Conservation (phyloP, 1,139 yeast genomes). For the Kodamaea fungicola region DNA sequence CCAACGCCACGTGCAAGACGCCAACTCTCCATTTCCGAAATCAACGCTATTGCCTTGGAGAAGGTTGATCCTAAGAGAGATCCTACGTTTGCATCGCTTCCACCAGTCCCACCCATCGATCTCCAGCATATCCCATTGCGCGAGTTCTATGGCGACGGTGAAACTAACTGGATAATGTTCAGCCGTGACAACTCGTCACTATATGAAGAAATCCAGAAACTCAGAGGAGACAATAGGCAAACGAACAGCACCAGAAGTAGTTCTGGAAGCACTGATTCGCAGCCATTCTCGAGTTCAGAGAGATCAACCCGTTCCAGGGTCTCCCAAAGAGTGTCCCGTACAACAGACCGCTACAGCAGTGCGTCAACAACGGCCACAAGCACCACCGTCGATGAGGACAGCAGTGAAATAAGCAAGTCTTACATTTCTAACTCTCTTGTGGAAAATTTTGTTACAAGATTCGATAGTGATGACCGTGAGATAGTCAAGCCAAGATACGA, state of each 20-base stretch:
- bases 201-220: constrained; percentile 19
- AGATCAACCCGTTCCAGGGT: not conserved
- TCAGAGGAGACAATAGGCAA: constrained; percentile 10
- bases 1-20: not conserved
- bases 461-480: constrained; percentile 6
- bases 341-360: not conserved
- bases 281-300: not conserved
- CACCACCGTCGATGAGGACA: constrained; percentile 3
- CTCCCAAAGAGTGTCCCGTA: constrained; percentile 2
- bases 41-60: constrained; percentile 4
- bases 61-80: constrained; percentile 2
- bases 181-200: constrained; percentile 25
- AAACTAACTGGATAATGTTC: constrained; percentile 35
- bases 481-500: not conserved
- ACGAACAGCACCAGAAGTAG: not conserved
- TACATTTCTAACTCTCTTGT: constrained; percentile 5
- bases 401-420: constrained; percentile 3
- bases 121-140: constrained; percentile 15
- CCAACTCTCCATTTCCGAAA: not conserved
- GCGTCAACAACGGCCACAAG: constrained; percentile 4
- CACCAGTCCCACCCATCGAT: constrained; percentile 9
- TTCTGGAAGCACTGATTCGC: constrained; percentile 1
- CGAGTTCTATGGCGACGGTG: constrained; percentile 28
- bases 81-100: constrained; percentile 3
- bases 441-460: constrained; percentile 8